These are phyloP conservation scores for Lichtheimia hyalospora DNA, from an alignment of 371 early-diverging fungal species.

Conservation along the genomic window DNA sequence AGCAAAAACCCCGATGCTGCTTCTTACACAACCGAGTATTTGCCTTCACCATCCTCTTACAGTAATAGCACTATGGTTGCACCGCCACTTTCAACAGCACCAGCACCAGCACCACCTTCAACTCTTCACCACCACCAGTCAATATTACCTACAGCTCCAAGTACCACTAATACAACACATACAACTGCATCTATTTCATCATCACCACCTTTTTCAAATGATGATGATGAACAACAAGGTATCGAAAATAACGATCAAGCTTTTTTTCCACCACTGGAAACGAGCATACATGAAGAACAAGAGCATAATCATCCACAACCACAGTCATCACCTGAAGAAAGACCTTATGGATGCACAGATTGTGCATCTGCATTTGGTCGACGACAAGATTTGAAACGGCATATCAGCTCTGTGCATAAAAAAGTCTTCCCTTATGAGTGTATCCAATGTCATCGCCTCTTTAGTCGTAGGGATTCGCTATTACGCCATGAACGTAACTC, in stretches of 20 bases:
- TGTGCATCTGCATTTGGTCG: background rate
- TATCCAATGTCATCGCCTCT: background rate
- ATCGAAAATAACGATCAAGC: background rate
- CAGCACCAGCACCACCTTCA: background rate
- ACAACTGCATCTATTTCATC: background rate
- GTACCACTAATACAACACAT: background rate
- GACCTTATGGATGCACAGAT: background rate
- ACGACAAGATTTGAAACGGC: background rate
- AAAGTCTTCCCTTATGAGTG: background rate
- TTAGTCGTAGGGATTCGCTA: background rate
- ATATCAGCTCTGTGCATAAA: background rate
- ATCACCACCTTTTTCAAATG: background rate
- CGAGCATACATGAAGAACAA: background rate
- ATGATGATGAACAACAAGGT: background rate
- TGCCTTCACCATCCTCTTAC: background rate
- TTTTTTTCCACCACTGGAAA: too few relatives aligned
- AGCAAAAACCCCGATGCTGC: background rate
- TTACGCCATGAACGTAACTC: background rate
- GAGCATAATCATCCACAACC: background rate
- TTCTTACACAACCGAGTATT: background rate
- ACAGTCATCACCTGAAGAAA: background rate
- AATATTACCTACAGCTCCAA: background rate
- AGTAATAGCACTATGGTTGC: background rate
- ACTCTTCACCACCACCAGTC: background rate
- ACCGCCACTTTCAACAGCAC: background rate